Percentiles rank a stretch among this genome's conserved stretches.
Conservation (phyloP, 257 asterid species). For the Solanum pennellii region DNA sequence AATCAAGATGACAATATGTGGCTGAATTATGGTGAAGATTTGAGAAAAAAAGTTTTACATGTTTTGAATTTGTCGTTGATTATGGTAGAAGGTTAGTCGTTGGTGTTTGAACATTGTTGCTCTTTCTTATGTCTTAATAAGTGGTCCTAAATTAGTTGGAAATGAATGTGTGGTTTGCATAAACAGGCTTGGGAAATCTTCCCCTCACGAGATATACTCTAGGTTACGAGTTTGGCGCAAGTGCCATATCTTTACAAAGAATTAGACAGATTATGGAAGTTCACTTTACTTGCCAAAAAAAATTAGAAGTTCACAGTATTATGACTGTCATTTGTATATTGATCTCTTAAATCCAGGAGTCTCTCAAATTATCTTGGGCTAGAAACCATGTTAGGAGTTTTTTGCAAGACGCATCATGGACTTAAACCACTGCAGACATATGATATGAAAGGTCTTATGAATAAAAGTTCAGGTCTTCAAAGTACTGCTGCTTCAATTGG, state of each 20-base stretch:
- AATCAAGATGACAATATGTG: not conserved
- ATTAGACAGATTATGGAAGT: not conserved
- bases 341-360: slow-evolving; percentile 32
- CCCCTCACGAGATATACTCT: too few species aligned
- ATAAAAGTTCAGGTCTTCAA: slow-evolving; percentile 40
- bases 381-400: slow-evolving; percentile 71
- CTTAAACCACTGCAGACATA: slow-evolving; percentile 52
- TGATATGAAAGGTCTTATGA: slow-evolving; percentile 34
- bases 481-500: slow-evolving; percentile 22
- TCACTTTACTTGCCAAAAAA: not conserved
- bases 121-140: too few species aligned
- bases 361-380: slow-evolving; percentile 61
- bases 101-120: too few species aligned
- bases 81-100: too few species aligned
- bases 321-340: slow-evolving; percentile 9
- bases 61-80: not conserved
- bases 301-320: not conserved
- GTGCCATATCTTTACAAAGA: too few species aligned
- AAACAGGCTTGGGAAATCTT: too few species aligned
- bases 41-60: not conserved
- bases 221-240: too few species aligned
- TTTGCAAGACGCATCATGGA: slow-evolving; percentile 59
- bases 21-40: not conserved
- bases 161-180: too few species aligned
- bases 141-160: too few species aligned